Evolutionary conservation across 2,329 filamentous ascomycete genomes (phyloP), one percentile per base, ranked within the genome.

Genomic region (Colletotrichum cordylinicola): DNA sequence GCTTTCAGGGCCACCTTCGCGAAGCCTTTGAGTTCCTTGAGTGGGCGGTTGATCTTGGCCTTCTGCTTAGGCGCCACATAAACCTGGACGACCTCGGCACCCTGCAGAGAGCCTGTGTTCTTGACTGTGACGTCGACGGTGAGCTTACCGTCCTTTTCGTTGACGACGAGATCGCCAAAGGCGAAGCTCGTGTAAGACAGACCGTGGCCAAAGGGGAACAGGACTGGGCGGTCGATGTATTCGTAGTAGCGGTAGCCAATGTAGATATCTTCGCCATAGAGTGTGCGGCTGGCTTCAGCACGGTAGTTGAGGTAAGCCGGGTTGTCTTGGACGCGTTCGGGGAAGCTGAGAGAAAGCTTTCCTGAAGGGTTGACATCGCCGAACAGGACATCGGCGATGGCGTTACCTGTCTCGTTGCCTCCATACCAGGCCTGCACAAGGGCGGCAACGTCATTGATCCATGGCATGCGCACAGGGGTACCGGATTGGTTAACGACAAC

Each of bases 381-480:
- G 78, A 93, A 92, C 21, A 95, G 86, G 2, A 95, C 89, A 79
- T 95, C 93, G 2, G 92, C 93, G 74, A 95, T 92, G 4, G 92
- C 93, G 79, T 95, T 94, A 6, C 93, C 94, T 15, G 92, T 92
- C 85, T 95, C 93, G 80, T 95, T 94, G 31, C 94, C 94, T 77
- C 93, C 93, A 79, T 94, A 95, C 93, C 93, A 95, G n/a, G 93
- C 93, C 79, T 95, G 92, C 3, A 94, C 81, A 8, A 95, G 84
- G 4, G 91, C 89, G n/a, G 82, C 81, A 35, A 90, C 89, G 37
- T 87, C 84, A 52, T 85, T 80, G 5, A 88, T 85, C 91, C 92
- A 93, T 2, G 92, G 91, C 91, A 94, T 91, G 18, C 87, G 85
- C n/a, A 93, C 88, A 2, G 93, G 93, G 0, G 93, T 94, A 64